Conservation (phyloP, 129 eudicot species). For the Tagetes erecta region DNA sequence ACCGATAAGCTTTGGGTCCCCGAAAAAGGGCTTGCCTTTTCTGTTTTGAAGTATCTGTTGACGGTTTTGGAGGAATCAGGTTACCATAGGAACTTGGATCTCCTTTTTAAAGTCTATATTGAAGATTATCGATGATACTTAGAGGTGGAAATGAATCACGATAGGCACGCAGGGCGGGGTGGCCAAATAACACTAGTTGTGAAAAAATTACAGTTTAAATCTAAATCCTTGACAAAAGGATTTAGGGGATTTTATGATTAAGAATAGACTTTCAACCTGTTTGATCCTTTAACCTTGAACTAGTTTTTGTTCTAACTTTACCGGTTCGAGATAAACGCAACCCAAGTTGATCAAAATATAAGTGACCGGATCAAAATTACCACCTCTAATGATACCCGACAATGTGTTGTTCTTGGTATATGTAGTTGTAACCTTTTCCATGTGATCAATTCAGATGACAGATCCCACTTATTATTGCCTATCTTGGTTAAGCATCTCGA, state of each 20-base stretch:
- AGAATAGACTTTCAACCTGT: background rate
- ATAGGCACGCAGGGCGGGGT: background rate
- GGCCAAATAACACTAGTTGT: background rate
- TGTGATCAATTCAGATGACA: conserved; percentile 50
- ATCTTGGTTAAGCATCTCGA: conserved; percentile 77
- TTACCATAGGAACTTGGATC: conserved; percentile 13
- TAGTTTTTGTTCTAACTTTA: background rate
- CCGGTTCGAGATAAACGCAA: background rate
- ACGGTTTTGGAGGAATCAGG: conserved; percentile 78
- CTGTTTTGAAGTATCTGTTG: conserved; percentile 62
- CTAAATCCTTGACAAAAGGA: background rate
- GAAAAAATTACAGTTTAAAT: background rate
- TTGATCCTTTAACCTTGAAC: background rate
- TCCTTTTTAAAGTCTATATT: background rate
- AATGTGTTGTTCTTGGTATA: background rate
- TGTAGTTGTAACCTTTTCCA: background rate
- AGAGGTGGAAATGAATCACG: background rate
- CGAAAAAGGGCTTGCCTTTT: conserved; percentile 64
- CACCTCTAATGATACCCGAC: background rate
- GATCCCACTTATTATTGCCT: conserved; percentile 61
- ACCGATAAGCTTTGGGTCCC: conserved; percentile 66
- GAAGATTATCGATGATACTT: background rate
- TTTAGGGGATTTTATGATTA: conserved; percentile 1
- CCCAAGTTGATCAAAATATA: background rate
- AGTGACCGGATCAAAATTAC: background rate